Percentiles rank a stretch among this genome's conserved stretches.
Conservation (phyloP, 106 monocot species). For the Xerophyta viscosa region DNA sequence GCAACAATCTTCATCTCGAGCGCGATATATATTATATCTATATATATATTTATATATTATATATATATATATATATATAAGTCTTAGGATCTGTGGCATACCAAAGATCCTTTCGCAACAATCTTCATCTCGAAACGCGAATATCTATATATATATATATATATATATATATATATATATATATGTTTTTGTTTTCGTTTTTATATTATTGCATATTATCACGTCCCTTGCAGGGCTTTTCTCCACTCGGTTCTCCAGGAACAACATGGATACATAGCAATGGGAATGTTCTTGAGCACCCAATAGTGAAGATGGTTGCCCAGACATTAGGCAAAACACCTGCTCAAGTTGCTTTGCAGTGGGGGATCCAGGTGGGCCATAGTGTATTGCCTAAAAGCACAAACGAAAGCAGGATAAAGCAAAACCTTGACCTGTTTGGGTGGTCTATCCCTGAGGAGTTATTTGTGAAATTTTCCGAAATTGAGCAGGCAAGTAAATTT, state of each 20-base stretch:
- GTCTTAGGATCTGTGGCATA: too few species aligned
- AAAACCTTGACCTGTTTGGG: constrained; percentile 57
- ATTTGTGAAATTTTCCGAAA: constrained; percentile 44
- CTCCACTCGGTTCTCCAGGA: constrained; percentile 67
- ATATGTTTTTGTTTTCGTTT: neutral
- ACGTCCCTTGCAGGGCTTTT: constrained; percentile 37
- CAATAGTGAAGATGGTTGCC: constrained; percentile 29
- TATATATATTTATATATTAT: too few species aligned
- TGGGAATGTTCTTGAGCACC: constrained; percentile 37
- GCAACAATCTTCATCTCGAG: too few species aligned
- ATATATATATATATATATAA: too few species aligned
- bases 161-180: too few species aligned
- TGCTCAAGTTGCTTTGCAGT: constrained; percentile 42
- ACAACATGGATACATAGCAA: constrained; percentile 29
- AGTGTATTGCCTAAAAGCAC: constrained; percentile 71
- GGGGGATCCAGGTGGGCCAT: constrained; percentile 53
- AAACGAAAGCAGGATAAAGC: constrained; percentile 58
- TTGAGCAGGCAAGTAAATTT: too few species aligned
- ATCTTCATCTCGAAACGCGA: too few species aligned
- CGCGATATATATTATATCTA: too few species aligned
- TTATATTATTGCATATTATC: neutral
- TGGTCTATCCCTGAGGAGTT: constrained; percentile 83
- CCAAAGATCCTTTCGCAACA: too few species aligned
- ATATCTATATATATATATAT: too few species aligned
- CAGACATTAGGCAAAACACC: constrained; percentile 42